Base-by-base conservation (phyloP, 73 alveolate genomes). In the Blepharisma stoltei region DNA sequence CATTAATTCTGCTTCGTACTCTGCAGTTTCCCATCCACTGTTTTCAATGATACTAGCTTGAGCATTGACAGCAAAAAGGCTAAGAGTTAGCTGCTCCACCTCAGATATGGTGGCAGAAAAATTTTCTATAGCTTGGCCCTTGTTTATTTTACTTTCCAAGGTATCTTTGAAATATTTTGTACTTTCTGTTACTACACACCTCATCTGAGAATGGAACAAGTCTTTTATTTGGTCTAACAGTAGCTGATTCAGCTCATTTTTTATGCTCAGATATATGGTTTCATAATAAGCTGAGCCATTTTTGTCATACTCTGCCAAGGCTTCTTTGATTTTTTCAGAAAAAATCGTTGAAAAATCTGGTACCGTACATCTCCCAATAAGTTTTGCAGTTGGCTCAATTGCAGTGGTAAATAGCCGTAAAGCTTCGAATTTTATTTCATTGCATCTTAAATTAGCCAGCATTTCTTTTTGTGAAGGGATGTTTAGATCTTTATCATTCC, bases 391-490 rank as follows among this genome's bases (percentile, higher is more conserved):
- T 43, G 25, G 32, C 4, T 18, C 69, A 43, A 69, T n/a, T 38
- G 11, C 25, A 37, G 11, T 5, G 2, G 14, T n/a, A 25, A 69
- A 69, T 1, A 14, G 20, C 38, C 5, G 5, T n/a, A 69, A 8
- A n/a, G 79, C 79, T 69, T 69, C 65, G 25, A n/a, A n/a, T 44
- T 46, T 69, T 0, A 69, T 9, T 69, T 69, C 79, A 38, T 9
- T 37, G 60, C 79, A 69, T 46, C 79, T 25, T 5, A 69, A 69
- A 43, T 69, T 69, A 14, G 67, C 79, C 18, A 69, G 5, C 65
- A 69, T 44, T 69, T 44, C 79, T 25, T 69, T 69, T 25, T 69
- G 65, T 44, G 55, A 38, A 14, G 79, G 79, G 65, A 69, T 69
- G 79, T 69, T 69, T 43, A 69, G 45, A 43, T 69, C 79, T 69